These are phyloP conservation scores for Coemansia sp. DNA, from an alignment of 192 early-diverging fungal genomes.

Conservation along the genomic window DNA sequence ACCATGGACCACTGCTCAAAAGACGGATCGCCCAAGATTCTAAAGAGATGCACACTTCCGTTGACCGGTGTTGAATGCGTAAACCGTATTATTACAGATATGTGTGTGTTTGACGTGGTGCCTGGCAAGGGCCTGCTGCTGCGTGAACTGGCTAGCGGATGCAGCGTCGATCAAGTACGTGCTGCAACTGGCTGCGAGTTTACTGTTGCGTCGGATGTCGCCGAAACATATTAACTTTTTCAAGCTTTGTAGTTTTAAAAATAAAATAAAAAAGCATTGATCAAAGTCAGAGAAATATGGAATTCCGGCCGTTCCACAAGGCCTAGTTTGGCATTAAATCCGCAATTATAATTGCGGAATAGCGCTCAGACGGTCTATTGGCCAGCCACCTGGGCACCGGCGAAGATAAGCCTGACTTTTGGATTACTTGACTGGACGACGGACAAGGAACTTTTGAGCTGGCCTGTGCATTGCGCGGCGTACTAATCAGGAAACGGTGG, in stretches of 20 bases:
- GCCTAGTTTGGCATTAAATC: background rate
- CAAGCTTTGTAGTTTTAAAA: no score
- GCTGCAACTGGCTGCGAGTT: slow-evolving; percentile 58
- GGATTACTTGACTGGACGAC: background rate
- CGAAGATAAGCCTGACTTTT: background rate
- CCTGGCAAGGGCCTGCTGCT: slow-evolving; percentile 49
- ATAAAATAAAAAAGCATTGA: no score
- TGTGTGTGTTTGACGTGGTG: slow-evolving; percentile 68
- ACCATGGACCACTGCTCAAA: slow-evolving; percentile 64
- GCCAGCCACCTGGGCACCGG: background rate
- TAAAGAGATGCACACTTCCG: slow-evolving; percentile 68
- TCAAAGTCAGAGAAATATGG: background rate
- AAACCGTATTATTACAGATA: slow-evolving; percentile 64
- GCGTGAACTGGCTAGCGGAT: slow-evolving; percentile 61
- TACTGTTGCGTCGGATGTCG: slow-evolving; percentile 42
- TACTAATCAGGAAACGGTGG: background rate
- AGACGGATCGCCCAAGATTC: slow-evolving; percentile 69
- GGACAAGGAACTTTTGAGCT: background rate
- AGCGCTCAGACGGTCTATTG: background rate
- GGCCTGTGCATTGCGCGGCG: background rate
- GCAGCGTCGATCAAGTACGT: slow-evolving; percentile 61
- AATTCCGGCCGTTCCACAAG: background rate
- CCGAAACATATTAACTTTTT: slow-evolving; percentile 23
- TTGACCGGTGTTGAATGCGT: slow-evolving; percentile 67
- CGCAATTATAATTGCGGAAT: slow-evolving; percentile 1